Conservation (phyloP, 345 rosid species). For the Populus ilicifolia region DNA sequence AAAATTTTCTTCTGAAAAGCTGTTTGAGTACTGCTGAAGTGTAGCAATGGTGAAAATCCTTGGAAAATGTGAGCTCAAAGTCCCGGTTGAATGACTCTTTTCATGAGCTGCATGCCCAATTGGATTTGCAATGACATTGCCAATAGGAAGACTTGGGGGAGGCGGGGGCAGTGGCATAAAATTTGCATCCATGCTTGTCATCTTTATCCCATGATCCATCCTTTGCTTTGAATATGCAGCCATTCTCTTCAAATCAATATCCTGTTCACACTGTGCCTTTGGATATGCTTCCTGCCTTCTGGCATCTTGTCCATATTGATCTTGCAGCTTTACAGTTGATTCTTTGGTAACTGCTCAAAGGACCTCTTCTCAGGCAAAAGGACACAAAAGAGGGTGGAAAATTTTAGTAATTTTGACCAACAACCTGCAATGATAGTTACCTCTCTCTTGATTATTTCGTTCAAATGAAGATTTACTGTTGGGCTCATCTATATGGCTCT, state of each 20-base stretch:
- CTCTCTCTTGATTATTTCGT: constrained; percentile 34
- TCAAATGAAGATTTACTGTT: constrained; percentile 37
- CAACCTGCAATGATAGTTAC: constrained; percentile 28
- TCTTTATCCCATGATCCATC: constrained; percentile 21
- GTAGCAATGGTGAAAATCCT: constrained; percentile 61
- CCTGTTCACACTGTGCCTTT: constrained; percentile 36
- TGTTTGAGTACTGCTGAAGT: constrained; percentile 78
- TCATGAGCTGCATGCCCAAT: constrained; percentile 21
- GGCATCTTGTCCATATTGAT: constrained; percentile 39
- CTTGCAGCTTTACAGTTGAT: constrained; percentile 35
- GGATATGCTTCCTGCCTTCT: constrained; percentile 28
- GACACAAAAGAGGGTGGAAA: not conserved
- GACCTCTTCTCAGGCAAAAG: constrained; percentile 11
- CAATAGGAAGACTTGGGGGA: constrained; percentile 27
- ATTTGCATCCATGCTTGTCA: constrained; percentile 11
- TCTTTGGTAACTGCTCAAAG: constrained; percentile 43
- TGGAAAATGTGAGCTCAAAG: constrained; percentile 33
- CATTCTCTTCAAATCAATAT: constrained; percentile 23
- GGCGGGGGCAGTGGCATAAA: constrained; percentile 41
- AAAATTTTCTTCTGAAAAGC: constrained; percentile 69
- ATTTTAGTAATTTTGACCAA: not conserved
- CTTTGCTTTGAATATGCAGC: constrained; percentile 33
- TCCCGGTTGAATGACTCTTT: constrained; percentile 27
- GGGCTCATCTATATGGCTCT: constrained; percentile 25
- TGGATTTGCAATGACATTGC: constrained; percentile 41